Conservation (phyloP, 441 rosid genomes). For the California macrophylla region DNA sequence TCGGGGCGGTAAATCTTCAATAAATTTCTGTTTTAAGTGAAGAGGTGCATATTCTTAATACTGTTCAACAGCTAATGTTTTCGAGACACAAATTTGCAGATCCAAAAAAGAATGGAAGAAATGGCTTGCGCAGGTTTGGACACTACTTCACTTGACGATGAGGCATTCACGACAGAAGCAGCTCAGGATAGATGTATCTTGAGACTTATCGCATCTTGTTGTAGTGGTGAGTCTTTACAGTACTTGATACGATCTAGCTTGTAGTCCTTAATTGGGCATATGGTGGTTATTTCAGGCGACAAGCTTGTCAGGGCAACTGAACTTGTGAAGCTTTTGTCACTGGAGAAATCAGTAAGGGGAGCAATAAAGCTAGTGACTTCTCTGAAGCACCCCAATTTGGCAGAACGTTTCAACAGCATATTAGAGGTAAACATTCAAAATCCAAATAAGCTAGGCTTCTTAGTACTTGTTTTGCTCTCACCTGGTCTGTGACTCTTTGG, state of each 20-base stretch:
- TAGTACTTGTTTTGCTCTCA: neutral
- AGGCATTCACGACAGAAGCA: conserved; percentile 59
- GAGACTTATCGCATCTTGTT: conserved; percentile 75
- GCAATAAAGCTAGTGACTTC: conserved; percentile 81
- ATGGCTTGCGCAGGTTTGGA: conserved; percentile 41
- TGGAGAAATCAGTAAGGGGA: conserved; percentile 80
- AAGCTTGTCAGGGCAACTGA: conserved; percentile 73
- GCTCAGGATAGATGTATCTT: conserved; percentile 88
- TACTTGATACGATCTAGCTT: neutral
- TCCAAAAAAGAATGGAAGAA: conserved; percentile 52
- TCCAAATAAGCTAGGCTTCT: neutral
- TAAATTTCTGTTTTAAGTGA: neutral
- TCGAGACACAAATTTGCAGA: conserved; percentile 34
- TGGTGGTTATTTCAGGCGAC: conserved; percentile 44
- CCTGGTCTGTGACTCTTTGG: neutral
- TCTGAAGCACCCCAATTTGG: conserved; percentile 84
- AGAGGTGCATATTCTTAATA: neutral
- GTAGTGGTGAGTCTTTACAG: conserved; percentile 52
- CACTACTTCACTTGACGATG: conserved; percentile 52
- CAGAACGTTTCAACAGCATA: conserved; percentile 67
- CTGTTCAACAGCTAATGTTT: conserved; percentile 4
- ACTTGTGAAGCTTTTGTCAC: conserved; percentile 57
- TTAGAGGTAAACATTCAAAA: conserved; percentile 43
- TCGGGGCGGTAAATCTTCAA: neutral
- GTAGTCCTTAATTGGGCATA: neutral